Base-by-base conservation (phyloP, 371 early-diverging fungal species). In the Sporodiniella umbellata region DNA sequence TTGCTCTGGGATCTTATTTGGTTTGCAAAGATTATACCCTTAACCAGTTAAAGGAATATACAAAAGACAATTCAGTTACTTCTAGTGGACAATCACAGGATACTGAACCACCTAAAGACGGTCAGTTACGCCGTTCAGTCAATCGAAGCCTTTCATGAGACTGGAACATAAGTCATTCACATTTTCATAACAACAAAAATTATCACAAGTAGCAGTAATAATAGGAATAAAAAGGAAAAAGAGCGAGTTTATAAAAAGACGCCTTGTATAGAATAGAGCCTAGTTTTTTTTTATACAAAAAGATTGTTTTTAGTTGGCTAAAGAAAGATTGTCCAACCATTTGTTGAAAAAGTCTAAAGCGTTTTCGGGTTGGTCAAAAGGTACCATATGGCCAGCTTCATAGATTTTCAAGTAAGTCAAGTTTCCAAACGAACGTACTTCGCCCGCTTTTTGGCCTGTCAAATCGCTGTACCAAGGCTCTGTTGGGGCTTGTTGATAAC, bases 351-450 rank as follows among this genome's bases (percentile, higher is more conserved):
- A 80, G 56, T 79, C 83, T 39, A 79, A 57, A 43, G 75, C 68
- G 52, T 75, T 66, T 38, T 62, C 74, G 31, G 84, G 84, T 67
- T 77, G 75, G 53, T 82, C 84, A 43, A 80, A 78, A 48, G 82
- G 82, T 37, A 77, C 83, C 95, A 96, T 95, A 62, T 96, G 97
- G 14, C 97, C 97, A 37, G 92, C 95, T 38, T 81, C 89, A 69
- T 83, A 94, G n/a, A 91, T 80, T 31, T 88, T 83, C 56, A 97
- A 58, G 79, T 88, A 97, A 38, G 95, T 87, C 42, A 97, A 79
- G 42, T 78, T 76, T 28, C 84, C 82, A 33, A 65, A 64, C n/a
- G 56, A 39, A 33, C 92, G 84, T 33, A 88, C 76, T 60, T 92
- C 86, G 61, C 98, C 98, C 21, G 86, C 92, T 21, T 59, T 48